phyloP scores from a whole-genome alignment of 2,329 filamentous ascomycete genomes.

The Aspergillus intermedius region DNA sequence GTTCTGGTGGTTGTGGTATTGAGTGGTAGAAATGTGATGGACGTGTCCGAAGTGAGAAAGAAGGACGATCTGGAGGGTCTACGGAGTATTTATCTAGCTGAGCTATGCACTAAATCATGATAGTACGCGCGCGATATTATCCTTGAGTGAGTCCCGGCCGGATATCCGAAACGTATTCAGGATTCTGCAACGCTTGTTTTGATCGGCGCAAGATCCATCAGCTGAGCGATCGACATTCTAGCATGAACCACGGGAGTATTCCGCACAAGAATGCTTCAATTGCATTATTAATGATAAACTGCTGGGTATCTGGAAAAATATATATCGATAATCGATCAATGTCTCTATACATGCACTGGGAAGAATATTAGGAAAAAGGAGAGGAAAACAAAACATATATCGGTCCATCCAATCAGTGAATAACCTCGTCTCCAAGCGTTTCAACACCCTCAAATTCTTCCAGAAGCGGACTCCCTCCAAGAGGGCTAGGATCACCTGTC shows the following conservation, averaged over 20 bases:
- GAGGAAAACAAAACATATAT: constrained; percentile 1
- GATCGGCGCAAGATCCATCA: background rate
- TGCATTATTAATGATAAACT: background rate
- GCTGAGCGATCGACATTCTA: background rate
- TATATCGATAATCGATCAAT: background rate
- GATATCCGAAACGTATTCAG: background rate
- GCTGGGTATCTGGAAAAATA: background rate
- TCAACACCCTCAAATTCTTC: constrained; percentile 76
- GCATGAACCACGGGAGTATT: background rate
- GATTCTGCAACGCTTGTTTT: background rate
- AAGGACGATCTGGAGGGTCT: background rate
- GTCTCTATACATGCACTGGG: background rate
- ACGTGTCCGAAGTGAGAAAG: background rate
- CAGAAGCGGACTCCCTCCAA: constrained; percentile 79
- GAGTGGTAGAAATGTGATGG: background rate
- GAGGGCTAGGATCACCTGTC: constrained; percentile 50
- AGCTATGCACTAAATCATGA: too few relatives aligned
- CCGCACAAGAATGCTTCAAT: background rate
- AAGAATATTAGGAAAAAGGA: constrained; percentile 3
- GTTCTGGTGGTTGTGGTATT: background rate
- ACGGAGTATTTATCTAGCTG: background rate
- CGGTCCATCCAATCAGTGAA: constrained; percentile 49
- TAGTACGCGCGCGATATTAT: too few relatives aligned
- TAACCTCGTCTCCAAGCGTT: constrained; percentile 49
- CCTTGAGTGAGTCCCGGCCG: background rate